These are phyloP conservation scores for Mycena citricolor DNA, from an alignment of 1,284 basidiomycete genomes.

Conservation along the genomic window DNA sequence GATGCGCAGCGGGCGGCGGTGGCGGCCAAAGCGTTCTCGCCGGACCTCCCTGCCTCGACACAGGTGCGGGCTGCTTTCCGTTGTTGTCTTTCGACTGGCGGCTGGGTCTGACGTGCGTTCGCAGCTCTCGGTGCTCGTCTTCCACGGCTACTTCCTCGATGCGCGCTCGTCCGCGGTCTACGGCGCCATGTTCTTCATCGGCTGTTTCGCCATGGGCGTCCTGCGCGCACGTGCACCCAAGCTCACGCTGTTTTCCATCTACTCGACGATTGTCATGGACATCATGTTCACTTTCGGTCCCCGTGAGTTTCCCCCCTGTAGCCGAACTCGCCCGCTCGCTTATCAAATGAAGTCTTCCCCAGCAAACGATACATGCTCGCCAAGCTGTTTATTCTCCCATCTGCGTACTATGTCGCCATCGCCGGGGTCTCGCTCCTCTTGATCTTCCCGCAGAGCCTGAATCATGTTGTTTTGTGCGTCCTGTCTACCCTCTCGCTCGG, in stretches of 20 bases:
- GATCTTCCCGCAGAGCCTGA: constrained; percentile 73
- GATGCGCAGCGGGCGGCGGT: no score
- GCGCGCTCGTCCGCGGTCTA: constrained; percentile 59
- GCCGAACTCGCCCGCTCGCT: constrained; percentile 28
- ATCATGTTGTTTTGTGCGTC: constrained; percentile 51
- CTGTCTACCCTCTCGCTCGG: constrained; percentile 37
- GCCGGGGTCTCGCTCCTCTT: constrained; percentile 56
- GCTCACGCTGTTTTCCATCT: constrained; percentile 55
- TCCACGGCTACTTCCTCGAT: constrained; percentile 68
- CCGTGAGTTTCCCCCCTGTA: constrained; percentile 34
- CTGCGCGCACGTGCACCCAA: constrained; percentile 63
- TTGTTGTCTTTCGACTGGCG: no score
- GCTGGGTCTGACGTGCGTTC: no score
- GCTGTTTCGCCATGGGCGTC: constrained; percentile 58
- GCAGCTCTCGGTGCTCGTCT: no score
- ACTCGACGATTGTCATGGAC: constrained; percentile 57
- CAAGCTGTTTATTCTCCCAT: constrained; percentile 58
- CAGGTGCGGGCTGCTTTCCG: no score
- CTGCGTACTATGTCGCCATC: constrained; percentile 58
- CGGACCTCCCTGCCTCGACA: no score
- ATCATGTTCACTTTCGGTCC: constrained; percentile 52
- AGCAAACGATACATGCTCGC: constrained; percentile 62
- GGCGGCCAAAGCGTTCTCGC: no score
- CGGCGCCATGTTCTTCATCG: constrained; percentile 68
- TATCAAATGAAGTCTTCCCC: constrained; percentile 65